phyloP scores from a whole-genome alignment of 441 rosid species.

The Euphorbia corollata region DNA sequence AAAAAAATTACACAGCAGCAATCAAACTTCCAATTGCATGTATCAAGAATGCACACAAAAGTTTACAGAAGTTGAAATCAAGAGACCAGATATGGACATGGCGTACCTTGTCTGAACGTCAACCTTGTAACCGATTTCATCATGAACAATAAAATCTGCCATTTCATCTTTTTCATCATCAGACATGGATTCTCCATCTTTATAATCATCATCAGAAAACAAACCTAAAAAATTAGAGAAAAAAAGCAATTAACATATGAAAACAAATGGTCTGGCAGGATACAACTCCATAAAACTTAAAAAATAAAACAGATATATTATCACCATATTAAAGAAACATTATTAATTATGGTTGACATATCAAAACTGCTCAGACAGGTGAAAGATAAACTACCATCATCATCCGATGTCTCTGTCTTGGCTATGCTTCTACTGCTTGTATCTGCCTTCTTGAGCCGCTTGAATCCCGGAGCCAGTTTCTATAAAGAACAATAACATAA shows the following conservation, averaged over 20 bases:
- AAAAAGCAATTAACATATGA: not conserved
- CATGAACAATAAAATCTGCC: constrained; percentile 71
- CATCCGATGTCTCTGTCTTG: constrained; percentile 41
- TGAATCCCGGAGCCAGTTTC: constrained; percentile 36
- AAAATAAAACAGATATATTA: not conserved
- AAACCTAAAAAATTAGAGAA: not conserved
- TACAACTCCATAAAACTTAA: not conserved
- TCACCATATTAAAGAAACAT: not conserved
- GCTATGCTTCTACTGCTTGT: constrained; percentile 35
- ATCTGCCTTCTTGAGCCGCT: constrained; percentile 61
- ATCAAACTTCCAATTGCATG: not conserved
- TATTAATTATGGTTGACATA: not conserved
- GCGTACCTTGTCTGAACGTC: constrained; percentile 46
- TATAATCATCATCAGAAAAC: constrained; percentile 47
- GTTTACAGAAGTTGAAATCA: not conserved
- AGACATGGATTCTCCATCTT: constrained; percentile 42
- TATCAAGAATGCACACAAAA: not conserved
- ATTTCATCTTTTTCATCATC: constrained; percentile 69
- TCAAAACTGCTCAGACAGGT: not conserved
- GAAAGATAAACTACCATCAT: constrained; percentile 30
- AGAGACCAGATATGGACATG: not conserved
- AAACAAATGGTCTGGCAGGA: not conserved
- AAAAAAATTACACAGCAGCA: constrained; percentile 1
- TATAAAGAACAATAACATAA: not conserved
- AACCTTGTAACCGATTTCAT: constrained; percentile 41